phyloP scores from a whole-genome alignment of 2,329 filamentous ascomycete genomes.

The Thermoascus crustaceus region DNA sequence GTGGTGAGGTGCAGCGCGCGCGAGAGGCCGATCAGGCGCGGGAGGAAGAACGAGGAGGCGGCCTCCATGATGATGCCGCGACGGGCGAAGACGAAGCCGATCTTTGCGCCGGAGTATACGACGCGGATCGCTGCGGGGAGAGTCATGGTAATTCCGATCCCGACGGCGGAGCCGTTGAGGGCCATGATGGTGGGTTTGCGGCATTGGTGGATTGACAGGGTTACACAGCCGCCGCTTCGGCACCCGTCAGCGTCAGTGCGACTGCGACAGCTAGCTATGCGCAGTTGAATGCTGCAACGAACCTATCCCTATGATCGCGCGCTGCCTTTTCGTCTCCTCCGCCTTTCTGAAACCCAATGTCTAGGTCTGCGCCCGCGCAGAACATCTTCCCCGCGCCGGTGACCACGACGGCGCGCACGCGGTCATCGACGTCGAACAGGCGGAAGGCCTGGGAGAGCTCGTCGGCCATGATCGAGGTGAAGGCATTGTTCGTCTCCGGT shows the following conservation, averaged over 20 bases:
- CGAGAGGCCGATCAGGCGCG: no score
- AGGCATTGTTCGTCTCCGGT: slow-evolving; percentile 59
- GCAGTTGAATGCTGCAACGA: no score
- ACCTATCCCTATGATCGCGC: no score
- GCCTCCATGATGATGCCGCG: no score
- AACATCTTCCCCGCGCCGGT: slow-evolving; percentile 49
- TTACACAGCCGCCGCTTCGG: slow-evolving; percentile 45
- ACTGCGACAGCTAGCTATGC: no score
- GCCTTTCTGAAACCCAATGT: slow-evolving; percentile 22
- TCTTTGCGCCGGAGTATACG: no score
- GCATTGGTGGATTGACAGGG: slow-evolving; percentile 50
- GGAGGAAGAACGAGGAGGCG: no score
- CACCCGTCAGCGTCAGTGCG: no score
- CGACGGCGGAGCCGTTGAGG: slow-evolving; percentile 53
- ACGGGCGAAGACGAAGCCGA: no score
- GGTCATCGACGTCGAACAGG: slow-evolving; percentile 45
- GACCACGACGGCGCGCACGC: slow-evolving; percentile 49
- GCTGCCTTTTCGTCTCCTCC: not conserved
- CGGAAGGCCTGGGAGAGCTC: slow-evolving; percentile 51
- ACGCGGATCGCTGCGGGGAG: slow-evolving; percentile 49
- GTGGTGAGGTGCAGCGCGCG: no score
- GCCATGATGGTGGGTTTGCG: slow-evolving; percentile 52
- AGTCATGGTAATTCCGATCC: slow-evolving; percentile 56
- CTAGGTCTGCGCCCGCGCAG: slow-evolving; percentile 53
- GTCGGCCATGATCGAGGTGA: slow-evolving; percentile 55